Conservation (phyloP, 352 stramenopile species). For the Aphanomyces euteiches region DNA sequence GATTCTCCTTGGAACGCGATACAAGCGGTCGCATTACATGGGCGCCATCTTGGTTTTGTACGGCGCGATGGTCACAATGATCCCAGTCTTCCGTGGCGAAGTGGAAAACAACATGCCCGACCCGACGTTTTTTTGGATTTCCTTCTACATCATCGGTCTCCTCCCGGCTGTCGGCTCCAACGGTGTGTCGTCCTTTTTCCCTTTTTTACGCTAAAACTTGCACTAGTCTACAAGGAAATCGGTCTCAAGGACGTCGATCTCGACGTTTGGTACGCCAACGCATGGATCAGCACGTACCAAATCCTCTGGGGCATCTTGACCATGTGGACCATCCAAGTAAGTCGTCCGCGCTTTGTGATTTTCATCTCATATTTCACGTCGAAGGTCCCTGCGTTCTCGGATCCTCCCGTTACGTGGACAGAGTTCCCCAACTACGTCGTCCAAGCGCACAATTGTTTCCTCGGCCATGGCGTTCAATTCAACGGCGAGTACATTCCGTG, state of each 20-base stretch:
- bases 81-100: slow-evolving; percentile 29
- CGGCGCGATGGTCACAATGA: slow-evolving; percentile 32
- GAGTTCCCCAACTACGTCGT: slow-evolving; percentile 28
- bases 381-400: slow-evolving; percentile 25
- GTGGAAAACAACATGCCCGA: slow-evolving; percentile 27
- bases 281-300: slow-evolving; percentile 31
- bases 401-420: slow-evolving; percentile 23
- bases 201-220: background rate
- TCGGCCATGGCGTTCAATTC: slow-evolving; percentile 25
- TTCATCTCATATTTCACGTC: background rate
- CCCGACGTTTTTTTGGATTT: slow-evolving; percentile 30
- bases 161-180: slow-evolving; percentile 71
- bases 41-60: slow-evolving; percentile 34
- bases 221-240: slow-evolving; percentile 35
- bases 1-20: slow-evolving; percentile 30
- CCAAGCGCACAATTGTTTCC: slow-evolving; percentile 30
- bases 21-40: slow-evolving; percentile 29
- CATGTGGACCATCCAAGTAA: slow-evolving; percentile 28
- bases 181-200: slow-evolving; percentile 28
- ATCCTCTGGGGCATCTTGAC: slow-evolving; percentile 30
- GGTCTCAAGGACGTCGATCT: slow-evolving; percentile 33
- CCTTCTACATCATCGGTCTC: slow-evolving; percentile 76
- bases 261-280: slow-evolving; percentile 35
- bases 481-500: slow-evolving; percentile 19
- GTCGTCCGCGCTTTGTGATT: too few species aligned